These are phyloP conservation scores for Sordariomycetes sp. DNA, from an alignment of 2,329 filamentous ascomycete genomes.

Conservation along the genomic window DNA sequence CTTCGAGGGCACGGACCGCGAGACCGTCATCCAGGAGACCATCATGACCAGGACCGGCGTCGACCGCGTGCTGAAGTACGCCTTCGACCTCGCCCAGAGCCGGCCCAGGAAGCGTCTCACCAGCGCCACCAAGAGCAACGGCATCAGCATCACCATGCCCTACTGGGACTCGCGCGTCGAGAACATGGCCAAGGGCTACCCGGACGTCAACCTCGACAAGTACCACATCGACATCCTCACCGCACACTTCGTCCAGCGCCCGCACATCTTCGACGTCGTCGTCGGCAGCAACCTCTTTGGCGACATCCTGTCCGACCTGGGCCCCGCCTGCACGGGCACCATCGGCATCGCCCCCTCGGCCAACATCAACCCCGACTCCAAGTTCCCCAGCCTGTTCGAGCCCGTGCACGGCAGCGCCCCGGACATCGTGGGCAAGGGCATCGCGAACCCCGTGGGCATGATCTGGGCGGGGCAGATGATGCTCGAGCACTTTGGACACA, in stretches of 20 bases:
- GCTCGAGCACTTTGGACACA: constrained; percentile 11
- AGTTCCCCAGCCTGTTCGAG: constrained; percentile 48
- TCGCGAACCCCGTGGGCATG: constrained; percentile 65
- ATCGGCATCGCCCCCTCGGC: constrained; percentile 66
- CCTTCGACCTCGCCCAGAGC: constrained; percentile 51
- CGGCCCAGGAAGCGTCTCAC: constrained; percentile 52
- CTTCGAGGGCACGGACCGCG: constrained; percentile 49
- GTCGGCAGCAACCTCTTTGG: constrained; percentile 56
- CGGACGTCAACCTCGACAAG: constrained; percentile 51
- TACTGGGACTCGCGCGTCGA: constrained; percentile 56
- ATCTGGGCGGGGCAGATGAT: constrained; percentile 65
- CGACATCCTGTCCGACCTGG: constrained; percentile 63
- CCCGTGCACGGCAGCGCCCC: constrained; percentile 65
- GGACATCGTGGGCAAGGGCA: constrained; percentile 64
- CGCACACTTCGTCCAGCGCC: constrained; percentile 51
- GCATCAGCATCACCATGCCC: constrained; percentile 58
- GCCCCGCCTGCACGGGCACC: constrained; percentile 59
- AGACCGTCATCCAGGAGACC: constrained; percentile 51
- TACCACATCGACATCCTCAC: constrained; percentile 62
- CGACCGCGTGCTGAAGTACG: constrained; percentile 53
- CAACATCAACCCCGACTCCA: constrained; percentile 52
- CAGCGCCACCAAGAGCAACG: constrained; percentile 59
- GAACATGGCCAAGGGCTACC: constrained; percentile 44
- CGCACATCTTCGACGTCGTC: constrained; percentile 51
- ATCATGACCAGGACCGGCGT: constrained; percentile 55